Percentiles rank a stretch among this genome's conserved stretches.
Evolutionary conservation across 148 eudicot genomes (phyloP).

Genomic region (Fagopyrum esculentum): DNA sequence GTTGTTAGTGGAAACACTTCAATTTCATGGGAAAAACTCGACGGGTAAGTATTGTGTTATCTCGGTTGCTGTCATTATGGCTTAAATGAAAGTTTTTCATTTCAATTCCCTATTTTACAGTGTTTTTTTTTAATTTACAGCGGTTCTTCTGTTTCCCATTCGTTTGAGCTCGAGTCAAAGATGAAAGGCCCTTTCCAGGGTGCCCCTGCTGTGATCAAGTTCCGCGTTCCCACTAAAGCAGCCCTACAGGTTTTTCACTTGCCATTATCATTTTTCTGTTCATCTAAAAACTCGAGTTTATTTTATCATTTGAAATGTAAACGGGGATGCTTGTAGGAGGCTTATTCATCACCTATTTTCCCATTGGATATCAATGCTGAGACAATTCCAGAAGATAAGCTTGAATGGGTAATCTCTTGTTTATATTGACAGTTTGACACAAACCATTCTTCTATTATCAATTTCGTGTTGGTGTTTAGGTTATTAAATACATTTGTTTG

Average conservation of each 20-base stretch:
- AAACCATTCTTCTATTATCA: neutral
- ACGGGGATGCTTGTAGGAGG: constrained; percentile 1
- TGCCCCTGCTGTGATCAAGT: constrained; percentile 15
- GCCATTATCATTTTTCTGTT: neutral
- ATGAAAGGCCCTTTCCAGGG: constrained; percentile 12
- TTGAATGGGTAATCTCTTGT: constrained; percentile 13
- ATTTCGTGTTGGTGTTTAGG: neutral
- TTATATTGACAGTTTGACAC: neutral
- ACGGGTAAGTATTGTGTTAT: neutral
- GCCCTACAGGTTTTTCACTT: constrained; percentile 6
- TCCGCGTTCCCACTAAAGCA: constrained; percentile 12
- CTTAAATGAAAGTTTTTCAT: neutral
- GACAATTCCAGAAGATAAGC: constrained; percentile 1
- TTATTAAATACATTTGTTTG: neutral
- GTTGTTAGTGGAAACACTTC: constrained; percentile 14
- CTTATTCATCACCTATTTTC: constrained; percentile 13
- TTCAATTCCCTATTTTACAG: neutral
- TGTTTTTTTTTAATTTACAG: neutral
- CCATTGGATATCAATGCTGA: constrained; percentile 9
- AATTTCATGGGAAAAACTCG: constrained; percentile 13
- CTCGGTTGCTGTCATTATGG: neutral
- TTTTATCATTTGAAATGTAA: neutral
- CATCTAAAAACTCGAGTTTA: neutral
- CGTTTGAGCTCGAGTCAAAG: constrained; percentile 12
- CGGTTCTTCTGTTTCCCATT: constrained; percentile 12